A percentile compares a stretch with the other conserved stretches of the same genome.
These are phyloP conservation scores for Saccharomycopsis sp. DNA, from an alignment of 805 yeast species.

Conservation along the genomic window DNA sequence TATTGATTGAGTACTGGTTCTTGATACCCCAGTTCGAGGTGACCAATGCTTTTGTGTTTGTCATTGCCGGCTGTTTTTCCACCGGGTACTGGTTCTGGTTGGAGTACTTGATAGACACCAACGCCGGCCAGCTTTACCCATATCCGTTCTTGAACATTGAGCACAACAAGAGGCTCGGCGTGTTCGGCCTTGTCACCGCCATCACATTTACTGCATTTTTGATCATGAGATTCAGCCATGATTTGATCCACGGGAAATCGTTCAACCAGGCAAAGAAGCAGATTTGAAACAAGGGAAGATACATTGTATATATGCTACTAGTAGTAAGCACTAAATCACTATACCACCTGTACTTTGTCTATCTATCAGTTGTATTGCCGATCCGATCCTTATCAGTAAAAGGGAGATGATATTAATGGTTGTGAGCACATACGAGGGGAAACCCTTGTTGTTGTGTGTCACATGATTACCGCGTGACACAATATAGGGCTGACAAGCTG, in stretches of 20 bases:
- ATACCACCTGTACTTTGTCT: too few relatives aligned
- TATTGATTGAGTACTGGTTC: conserved; percentile 11
- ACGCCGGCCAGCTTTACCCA: conserved; percentile 18
- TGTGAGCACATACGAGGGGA: too few relatives aligned
- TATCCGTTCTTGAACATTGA: conserved; percentile 20
- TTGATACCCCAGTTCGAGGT: conserved; percentile 11
- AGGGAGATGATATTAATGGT: too few relatives aligned
- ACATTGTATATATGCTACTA: too few relatives aligned
- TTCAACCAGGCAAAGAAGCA: not conserved
- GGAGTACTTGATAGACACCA: conserved; percentile 12
- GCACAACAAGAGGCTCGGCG: conserved; percentile 6
- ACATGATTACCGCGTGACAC: too few relatives aligned
- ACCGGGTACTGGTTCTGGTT: conserved; percentile 19
- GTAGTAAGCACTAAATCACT: too few relatives aligned
- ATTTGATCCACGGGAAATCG: not conserved
- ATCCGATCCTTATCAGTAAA: too few relatives aligned
- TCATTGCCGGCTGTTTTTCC: conserved; percentile 7
- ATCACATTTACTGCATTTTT: conserved; percentile 16
- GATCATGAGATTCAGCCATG: conserved; percentile 5
- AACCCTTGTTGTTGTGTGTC: too few relatives aligned
- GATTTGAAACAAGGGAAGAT: too few relatives aligned
- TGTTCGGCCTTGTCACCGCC: conserved; percentile 10
- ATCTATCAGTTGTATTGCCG: too few relatives aligned
- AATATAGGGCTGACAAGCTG: too few relatives aligned
- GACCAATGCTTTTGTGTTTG: conserved; percentile 7